Conservation (phyloP, 1,139 yeast species). For the Candida tropicalis region DNA sequence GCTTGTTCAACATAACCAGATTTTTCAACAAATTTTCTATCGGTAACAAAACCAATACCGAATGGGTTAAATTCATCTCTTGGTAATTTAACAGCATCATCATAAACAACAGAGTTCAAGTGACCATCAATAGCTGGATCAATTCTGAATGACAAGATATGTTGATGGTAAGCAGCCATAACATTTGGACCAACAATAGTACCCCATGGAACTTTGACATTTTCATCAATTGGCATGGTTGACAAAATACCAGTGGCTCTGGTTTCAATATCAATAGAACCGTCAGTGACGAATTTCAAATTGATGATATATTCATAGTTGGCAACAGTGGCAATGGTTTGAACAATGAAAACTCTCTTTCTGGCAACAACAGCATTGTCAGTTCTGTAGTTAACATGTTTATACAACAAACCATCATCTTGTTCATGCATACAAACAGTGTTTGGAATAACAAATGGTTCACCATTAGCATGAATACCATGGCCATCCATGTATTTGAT, state of each 20-base stretch:
- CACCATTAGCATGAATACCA: slow-evolving; percentile 64
- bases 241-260: slow-evolving; percentile 88
- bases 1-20: slow-evolving; percentile 76
- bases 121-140: slow-evolving; percentile 90
- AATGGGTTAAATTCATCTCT: slow-evolving; percentile 63
- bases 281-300: slow-evolving; percentile 79
- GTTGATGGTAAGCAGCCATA: slow-evolving; percentile 90
- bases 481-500: slow-evolving; percentile 77
- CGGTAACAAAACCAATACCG: slow-evolving; percentile 74
- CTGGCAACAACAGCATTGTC: slow-evolving; percentile 74
- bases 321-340: slow-evolving; percentile 87
- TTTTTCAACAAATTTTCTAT: slow-evolving; percentile 67
- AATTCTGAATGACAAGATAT: slow-evolving; percentile 78
- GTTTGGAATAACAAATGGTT: slow-evolving; percentile 65
- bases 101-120: slow-evolving; percentile 73
- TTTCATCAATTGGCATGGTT: slow-evolving; percentile 82
- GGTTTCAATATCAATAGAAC: slow-evolving; percentile 78
- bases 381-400: slow-evolving; percentile 85
- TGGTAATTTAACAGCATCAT: slow-evolving; percentile 72
- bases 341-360: slow-evolving; percentile 83
- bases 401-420: slow-evolving; percentile 73
- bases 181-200: slow-evolving; percentile 85
- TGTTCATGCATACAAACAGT: slow-evolving; percentile 91
- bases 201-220: slow-evolving; percentile 78
- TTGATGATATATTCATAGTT: slow-evolving; percentile 86